phyloP scores from a whole-genome alignment of 2,329 filamentous ascomycete species.

The Aspergillus japonicus region DNA sequence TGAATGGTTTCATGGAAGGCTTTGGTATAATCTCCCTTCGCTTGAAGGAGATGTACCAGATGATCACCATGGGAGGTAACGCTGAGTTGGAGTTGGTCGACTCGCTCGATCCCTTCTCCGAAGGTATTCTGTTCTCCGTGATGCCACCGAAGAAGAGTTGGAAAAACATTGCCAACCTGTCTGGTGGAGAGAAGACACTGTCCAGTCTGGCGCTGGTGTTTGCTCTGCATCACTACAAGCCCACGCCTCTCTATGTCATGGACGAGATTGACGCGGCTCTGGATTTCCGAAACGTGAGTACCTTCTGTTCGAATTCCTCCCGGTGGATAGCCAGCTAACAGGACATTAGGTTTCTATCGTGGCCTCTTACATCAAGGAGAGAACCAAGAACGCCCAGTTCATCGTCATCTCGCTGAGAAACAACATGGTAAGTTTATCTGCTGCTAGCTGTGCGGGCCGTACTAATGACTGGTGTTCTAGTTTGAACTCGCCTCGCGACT shows the following conservation, averaged over 20 bases:
- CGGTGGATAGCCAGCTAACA: constrained; percentile 11
- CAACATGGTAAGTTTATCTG: constrained; percentile 69
- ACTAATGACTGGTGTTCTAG: constrained; percentile 25
- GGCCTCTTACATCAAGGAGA: constrained; percentile 97
- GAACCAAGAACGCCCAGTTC: constrained; percentile 98
- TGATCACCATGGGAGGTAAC: constrained; percentile 99
- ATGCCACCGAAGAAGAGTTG: constrained; percentile 99
- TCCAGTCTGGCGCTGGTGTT: constrained; percentile 94
- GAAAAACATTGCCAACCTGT: constrained; percentile 98
- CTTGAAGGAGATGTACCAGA: constrained; percentile 99
- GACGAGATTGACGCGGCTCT: constrained; percentile 98
- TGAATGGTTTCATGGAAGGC: constrained; percentile 98
- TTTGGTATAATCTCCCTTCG: constrained; percentile 91
- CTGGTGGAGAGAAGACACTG: constrained; percentile 95
- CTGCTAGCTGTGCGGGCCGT: neutral
- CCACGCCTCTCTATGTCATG: constrained; percentile 97
- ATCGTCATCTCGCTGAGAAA: constrained; percentile 97
- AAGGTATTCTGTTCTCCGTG: constrained; percentile 94
- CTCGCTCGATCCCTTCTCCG: constrained; percentile 91
- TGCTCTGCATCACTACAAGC: constrained; percentile 95
- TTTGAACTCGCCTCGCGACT: constrained; percentile 95
- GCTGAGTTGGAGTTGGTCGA: constrained; percentile 97
- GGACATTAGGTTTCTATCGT: constrained; percentile 80
- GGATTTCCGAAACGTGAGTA: constrained; percentile 93
- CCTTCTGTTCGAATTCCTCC: no score